Conservation (phyloP, 176 grass and related monocot species). For the Phoenix roebelenii region DNA sequence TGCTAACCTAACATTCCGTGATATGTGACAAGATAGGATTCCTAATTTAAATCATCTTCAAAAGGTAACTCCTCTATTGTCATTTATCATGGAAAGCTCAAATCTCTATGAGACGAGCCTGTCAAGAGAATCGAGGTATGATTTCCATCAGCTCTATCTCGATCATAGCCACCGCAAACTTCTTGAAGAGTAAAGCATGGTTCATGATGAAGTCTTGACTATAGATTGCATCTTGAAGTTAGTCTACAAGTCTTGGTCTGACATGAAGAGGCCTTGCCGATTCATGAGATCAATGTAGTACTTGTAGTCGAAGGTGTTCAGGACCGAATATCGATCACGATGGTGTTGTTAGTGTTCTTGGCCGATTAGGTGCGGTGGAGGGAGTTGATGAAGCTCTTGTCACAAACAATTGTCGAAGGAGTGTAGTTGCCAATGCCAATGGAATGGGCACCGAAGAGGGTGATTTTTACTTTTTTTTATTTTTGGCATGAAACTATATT, state of each 20-base stretch:
- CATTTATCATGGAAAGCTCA: too few species aligned
- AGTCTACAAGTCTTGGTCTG: slow-evolving; percentile 38
- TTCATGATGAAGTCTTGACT: slow-evolving; percentile 14
- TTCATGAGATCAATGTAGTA: slow-evolving; percentile 34
- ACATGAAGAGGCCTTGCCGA: slow-evolving; percentile 28
- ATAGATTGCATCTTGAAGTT: slow-evolving; percentile 12
- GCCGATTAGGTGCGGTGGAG: slow-evolving; percentile 32
- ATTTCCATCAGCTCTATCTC: slow-evolving; percentile 14
- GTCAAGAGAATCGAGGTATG: too few species aligned
- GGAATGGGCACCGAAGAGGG: slow-evolving; percentile 14
- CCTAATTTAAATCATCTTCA: too few species aligned
- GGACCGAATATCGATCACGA: background rate
- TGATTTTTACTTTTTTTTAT: too few species aligned
- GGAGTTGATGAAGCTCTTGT: slow-evolving; percentile 9
- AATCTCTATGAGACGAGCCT: too few species aligned
- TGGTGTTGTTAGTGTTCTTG: slow-evolving; percentile 8
- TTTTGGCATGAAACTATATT: too few species aligned
- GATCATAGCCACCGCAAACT: slow-evolving; percentile 29
- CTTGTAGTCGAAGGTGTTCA: slow-evolving; percentile 27
- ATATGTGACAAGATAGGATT: too few species aligned
- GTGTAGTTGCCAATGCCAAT: slow-evolving; percentile 5
- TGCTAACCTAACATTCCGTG: too few species aligned
- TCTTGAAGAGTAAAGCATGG: slow-evolving; percentile 13
- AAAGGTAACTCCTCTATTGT: too few species aligned
- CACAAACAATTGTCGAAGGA: slow-evolving; percentile 6